Conservation (phyloP, 2,329 filamentous ascomycete species). For the Pseudohalonectria lignicola region DNA sequence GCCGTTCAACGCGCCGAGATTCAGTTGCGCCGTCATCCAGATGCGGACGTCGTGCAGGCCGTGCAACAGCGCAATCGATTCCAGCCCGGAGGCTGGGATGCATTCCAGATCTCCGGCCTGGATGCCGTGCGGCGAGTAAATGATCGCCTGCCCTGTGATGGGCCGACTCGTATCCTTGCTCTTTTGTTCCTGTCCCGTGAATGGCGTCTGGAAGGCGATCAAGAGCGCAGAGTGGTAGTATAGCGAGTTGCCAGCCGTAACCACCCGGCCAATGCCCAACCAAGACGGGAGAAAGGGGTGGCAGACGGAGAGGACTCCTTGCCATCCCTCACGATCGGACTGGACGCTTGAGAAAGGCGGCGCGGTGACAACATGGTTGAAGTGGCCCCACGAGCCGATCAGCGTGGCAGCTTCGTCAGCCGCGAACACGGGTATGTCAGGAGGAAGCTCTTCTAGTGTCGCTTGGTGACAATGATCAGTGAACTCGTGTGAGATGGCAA, state of each 20-base stretch:
- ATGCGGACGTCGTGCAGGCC: slow-evolving; percentile 51
- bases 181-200: slow-evolving; percentile 7
- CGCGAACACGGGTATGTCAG: slow-evolving; percentile 46
- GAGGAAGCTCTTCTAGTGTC: slow-evolving; percentile 44
- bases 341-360: too few relatives aligned
- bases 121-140: slow-evolving; percentile 57
- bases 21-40: slow-evolving; percentile 41
- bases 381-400: slow-evolving; percentile 48
- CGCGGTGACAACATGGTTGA: slow-evolving; percentile 39
- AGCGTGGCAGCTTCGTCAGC: slow-evolving; percentile 45
- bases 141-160: slow-evolving; percentile 45
- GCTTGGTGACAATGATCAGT: slow-evolving; percentile 57
- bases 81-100: slow-evolving; percentile 30
- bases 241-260: slow-evolving; percentile 39
- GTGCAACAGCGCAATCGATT: slow-evolving; percentile 49
- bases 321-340: slow-evolving; percentile 14
- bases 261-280: slow-evolving; percentile 49
- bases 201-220: slow-evolving; percentile 34
- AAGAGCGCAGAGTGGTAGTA: slow-evolving; percentile 53
- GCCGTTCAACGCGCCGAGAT: slow-evolving; percentile 52
- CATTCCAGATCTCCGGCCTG: slow-evolving; percentile 29
- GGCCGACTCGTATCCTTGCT: slow-evolving; percentile 12
- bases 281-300: slow-evolving; percentile 37
- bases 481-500: slow-evolving; percentile 54
- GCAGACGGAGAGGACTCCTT: slow-evolving; percentile 10